Conservation (phyloP, 1,139 yeast species). For the Magnusiomyces paraingens region DNA sequence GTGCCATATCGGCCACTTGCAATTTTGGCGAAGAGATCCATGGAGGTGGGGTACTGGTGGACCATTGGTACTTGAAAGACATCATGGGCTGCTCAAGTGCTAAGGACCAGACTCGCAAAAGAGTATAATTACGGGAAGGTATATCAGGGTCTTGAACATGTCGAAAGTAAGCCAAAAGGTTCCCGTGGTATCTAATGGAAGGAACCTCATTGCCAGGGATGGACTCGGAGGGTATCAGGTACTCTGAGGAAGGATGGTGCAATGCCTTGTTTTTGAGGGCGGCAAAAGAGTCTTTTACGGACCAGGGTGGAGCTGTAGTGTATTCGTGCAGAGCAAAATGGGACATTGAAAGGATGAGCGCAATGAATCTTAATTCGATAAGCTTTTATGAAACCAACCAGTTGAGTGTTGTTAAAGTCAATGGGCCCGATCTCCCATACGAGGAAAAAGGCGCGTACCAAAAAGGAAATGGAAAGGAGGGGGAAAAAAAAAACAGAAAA, state of each 20-base stretch:
- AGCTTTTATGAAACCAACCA: no score
- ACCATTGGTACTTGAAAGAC: constrained; percentile 18
- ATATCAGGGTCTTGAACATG: constrained; percentile 3
- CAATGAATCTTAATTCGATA: no score
- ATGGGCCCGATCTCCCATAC: no score
- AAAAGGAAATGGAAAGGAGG: no score
- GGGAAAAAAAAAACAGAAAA: no score
- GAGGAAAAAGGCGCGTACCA: no score
- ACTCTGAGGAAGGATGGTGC: constrained; percentile 20
- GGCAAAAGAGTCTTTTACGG: background rate
- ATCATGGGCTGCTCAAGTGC: constrained; percentile 7
- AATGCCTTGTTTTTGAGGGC: constrained; percentile 16
- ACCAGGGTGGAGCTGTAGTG: no score
- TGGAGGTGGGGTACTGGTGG: constrained; percentile 9
- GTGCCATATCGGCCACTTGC: constrained; percentile 18
- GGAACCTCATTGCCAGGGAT: constrained; percentile 18
- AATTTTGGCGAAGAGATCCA: constrained; percentile 18
- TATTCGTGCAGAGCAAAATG: no score
- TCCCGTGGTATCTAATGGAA: constrained; percentile 11
- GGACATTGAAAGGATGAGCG: no score
- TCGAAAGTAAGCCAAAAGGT: constrained; percentile 8
- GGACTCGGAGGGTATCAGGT: constrained; percentile 17
- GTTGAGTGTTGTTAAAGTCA: no score
- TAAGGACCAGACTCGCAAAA: constrained; percentile 11
- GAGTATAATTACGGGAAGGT: background rate